Evolutionary conservation across 2,329 filamentous ascomycete genomes (phyloP).

Genomic region (Venturia pyrina): DNA sequence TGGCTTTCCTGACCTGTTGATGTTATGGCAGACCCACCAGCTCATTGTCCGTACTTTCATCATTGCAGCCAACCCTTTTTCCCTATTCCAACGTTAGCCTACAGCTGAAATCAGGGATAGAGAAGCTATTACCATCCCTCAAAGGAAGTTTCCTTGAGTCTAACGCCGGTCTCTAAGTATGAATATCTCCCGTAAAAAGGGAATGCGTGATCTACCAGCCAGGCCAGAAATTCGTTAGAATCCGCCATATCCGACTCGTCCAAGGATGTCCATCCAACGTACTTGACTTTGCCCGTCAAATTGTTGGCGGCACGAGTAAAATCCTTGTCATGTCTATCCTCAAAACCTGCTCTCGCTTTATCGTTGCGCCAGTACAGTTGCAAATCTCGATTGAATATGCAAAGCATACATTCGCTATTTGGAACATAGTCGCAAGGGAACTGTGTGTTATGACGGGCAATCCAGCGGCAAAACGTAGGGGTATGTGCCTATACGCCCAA

Average conservation of each 20-base stretch:
- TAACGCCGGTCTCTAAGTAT: not conserved
- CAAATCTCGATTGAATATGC: not conserved
- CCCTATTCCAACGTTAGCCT: not conserved
- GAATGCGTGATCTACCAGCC: not conserved
- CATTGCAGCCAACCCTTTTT: not conserved
- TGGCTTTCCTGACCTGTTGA: not conserved
- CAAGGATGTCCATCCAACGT: not conserved
- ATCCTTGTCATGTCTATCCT: not conserved
- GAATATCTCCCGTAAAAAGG: not conserved
- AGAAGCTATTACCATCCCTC: not conserved
- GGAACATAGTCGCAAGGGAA: not conserved
- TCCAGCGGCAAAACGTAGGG: not conserved
- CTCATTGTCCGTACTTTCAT: not conserved
- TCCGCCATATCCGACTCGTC: not conserved
- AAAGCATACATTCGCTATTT: not conserved
- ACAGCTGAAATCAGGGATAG: not conserved
- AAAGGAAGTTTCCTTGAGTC: not conserved
- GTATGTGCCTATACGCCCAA: not conserved
- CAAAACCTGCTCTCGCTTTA: not conserved
- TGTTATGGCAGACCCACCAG: not conserved
- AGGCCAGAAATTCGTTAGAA: not conserved
- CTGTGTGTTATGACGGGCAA: not conserved
- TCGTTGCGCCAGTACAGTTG: not conserved
- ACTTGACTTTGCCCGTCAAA: not conserved
- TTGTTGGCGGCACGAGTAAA: not conserved